Base-by-base conservation (phyloP, 2,329 filamentous ascomycete genomes). In the Beauveria sp. region DNA sequence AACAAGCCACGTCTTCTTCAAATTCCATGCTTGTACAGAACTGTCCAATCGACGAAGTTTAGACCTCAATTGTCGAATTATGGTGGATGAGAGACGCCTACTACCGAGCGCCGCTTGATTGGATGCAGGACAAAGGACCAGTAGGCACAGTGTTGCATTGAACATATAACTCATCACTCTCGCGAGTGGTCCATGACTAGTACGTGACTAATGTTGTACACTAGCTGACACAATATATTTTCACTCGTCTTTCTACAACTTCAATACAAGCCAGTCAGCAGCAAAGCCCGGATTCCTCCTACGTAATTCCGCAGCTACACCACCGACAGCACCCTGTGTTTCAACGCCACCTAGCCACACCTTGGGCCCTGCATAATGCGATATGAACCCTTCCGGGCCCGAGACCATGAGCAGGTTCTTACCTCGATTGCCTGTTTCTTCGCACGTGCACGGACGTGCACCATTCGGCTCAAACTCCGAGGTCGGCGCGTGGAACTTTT, bases 371-470 rank as follows among this genome's bases (percentile, higher is more conserved):
- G 91, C 91, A 75, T 89, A 90, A 65, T 88, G 83, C 49, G 84
- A 82, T 45, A 98, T 82, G 74, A 98, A 98, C 0, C 95, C 93
- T 60, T 96, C 91, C 0, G 95, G 93, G 0, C 95, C 95, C 0
- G 92, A 96, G 1, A 98, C 84, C 61, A 96, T 79, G n/a, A 97
- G 78, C 22, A 96, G 72, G 63, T 86, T 87, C 65, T 82, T 83
- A 1, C 83, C 80, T 6, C 50, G 42, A 8, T 10, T 43, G 3
- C 24, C 59, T 7, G 51, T 26, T 6, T 3, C 14, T 6, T 3
- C 14, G 20, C 59, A 61, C 2, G 50, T 55, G 45, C 59, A 61
- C 1, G 74, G 68, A 12, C 43, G 55, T 8, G 51, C 43, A 1
- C 51, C 52, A 1, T 28, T 26, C 22, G 57, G 57, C 53, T 63